Conservation (phyloP, 108 stramenopile genomes). For the Nitzschia sp. region DNA sequence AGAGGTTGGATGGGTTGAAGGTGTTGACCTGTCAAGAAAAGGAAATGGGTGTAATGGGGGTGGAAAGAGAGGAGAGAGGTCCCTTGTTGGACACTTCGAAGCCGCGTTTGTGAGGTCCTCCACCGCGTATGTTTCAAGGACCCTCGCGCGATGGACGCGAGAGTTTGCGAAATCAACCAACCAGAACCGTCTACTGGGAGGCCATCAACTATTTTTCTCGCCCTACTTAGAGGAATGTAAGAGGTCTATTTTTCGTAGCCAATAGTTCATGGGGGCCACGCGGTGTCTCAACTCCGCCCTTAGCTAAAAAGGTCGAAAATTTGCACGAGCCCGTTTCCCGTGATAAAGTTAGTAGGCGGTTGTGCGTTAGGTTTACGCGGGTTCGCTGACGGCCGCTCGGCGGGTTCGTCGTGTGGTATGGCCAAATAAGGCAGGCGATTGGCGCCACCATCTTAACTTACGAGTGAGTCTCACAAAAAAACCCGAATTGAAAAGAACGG, state of each 20-base stretch:
- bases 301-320: too few species aligned
- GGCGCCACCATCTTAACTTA: too few species aligned
- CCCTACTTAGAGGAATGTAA: neutral
- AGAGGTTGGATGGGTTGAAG: neutral
- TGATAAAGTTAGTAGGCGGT: too few species aligned
- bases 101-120: constrained; percentile 13
- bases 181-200: neutral
- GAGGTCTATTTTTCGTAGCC: constrained; percentile 7
- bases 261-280: too few species aligned
- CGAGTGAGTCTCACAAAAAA: too few species aligned
- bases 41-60: neutral
- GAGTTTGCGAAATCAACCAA: constrained; percentile 2
- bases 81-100: constrained; percentile 4
- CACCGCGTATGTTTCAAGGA: neutral
- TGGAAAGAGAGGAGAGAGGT: constrained; percentile 10
- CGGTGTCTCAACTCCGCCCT: too few species aligned
- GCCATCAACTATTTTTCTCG: neutral
- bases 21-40: constrained; percentile 22
- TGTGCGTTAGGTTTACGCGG: too few species aligned
- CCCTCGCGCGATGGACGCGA: neutral
- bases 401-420: too few species aligned
- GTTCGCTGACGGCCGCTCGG: too few species aligned
- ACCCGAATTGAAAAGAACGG: too few species aligned
- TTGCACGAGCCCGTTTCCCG: too few species aligned
- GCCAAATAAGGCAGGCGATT: too few species aligned